These are phyloP conservation scores for Parmales sp. DNA, from an alignment of 108 stramenopile species.

Conservation along the genomic window DNA sequence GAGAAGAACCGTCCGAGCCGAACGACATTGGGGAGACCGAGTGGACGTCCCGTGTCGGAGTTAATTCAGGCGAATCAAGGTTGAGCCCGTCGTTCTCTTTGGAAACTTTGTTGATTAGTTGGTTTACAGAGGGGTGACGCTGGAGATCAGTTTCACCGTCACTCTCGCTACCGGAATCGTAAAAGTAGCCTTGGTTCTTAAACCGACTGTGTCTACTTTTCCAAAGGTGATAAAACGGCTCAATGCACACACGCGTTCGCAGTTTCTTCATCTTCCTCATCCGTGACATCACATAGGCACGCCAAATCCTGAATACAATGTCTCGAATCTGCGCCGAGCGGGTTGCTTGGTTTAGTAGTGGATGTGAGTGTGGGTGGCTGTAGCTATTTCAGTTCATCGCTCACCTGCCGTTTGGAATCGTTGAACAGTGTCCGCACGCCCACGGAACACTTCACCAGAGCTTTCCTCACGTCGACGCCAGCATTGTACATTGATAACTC, in stretches of 20 bases:
- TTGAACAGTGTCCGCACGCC: constrained; percentile 1
- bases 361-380: no score
- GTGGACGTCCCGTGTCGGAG: no score
- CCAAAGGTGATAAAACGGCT: background rate
- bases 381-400: no score
- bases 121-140: no score
- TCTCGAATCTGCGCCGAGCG: no score
- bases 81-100: background rate
- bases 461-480: constrained; percentile 5
- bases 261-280: background rate
- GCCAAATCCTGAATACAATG: background rate
- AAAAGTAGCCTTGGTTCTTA: background rate
- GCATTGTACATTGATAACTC: background rate
- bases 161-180: background rate
- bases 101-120: background rate
- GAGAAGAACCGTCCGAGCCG: no score
- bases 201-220: background rate
- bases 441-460: background rate
- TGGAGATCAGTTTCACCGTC: no score
- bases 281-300: background rate
- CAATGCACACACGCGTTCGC: background rate
- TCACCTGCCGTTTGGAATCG: background rate
- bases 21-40: no score
- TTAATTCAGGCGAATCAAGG: no score
- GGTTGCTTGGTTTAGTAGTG: no score